A percentile compares a stretch with the other conserved stretches of the same genome.
Conservation (phyloP, 2,329 filamentous ascomycete genomes). For the Botrytis galanthina region DNA sequence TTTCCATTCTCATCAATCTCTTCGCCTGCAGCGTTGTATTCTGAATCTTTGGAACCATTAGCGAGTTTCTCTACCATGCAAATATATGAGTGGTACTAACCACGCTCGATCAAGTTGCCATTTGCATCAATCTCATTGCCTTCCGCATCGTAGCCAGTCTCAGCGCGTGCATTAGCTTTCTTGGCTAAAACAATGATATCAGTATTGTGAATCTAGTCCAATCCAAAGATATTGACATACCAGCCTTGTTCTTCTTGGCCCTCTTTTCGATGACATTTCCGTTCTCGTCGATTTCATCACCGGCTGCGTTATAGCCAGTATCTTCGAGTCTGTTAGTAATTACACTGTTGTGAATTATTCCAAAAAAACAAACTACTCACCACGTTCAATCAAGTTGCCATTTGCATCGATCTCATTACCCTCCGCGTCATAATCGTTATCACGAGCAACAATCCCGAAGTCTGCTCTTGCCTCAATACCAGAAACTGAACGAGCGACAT, state of each 20-base stretch:
- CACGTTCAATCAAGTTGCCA: not conserved
- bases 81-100: not conserved
- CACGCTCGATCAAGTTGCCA: slow-evolving; percentile 4
- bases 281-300: not conserved
- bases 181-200: not conserved
- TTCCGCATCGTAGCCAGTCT: slow-evolving; percentile 23
- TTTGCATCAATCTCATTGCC: slow-evolving; percentile 24
- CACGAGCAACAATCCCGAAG: not conserved
- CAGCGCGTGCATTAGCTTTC: not conserved
- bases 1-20: not conserved
- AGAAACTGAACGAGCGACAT: slow-evolving; percentile 17
- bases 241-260: not conserved
- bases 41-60: not conserved
- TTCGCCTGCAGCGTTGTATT: slow-evolving; percentile 6
- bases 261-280: not conserved
- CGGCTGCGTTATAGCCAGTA: not conserved
- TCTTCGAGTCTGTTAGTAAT: not conserved
- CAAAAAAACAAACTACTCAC: not conserved
- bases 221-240: not conserved
- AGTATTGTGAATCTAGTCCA: not conserved
- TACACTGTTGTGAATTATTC: not conserved
- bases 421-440: not conserved
- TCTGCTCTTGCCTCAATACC: slow-evolving; percentile 13
- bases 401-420: slow-evolving; percentile 6
- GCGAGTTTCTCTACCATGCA: not conserved